Evolutionary conservation across 352 stramenopile species (phyloP).

Genomic region (Globisporangium abappressorium): DNA sequence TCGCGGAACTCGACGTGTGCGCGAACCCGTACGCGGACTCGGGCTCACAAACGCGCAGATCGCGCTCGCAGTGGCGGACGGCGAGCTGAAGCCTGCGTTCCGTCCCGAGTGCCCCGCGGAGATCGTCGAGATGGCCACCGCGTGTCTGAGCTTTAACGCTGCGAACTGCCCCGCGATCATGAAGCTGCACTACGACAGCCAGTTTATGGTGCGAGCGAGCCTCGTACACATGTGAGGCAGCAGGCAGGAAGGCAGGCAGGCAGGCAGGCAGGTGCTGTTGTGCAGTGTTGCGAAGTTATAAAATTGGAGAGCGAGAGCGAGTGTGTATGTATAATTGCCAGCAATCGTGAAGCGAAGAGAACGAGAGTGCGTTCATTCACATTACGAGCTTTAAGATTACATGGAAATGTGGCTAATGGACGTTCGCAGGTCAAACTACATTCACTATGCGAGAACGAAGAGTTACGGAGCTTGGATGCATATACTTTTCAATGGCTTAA

Average conservation of each 20-base stretch:
- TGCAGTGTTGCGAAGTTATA: not conserved
- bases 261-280: not conserved
- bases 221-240: conserved; percentile 1
- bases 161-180: conserved; percentile 49
- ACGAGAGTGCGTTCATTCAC: not conserved
- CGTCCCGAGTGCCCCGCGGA: conserved; percentile 41
- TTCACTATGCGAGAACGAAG: not conserved
- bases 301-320: not conserved
- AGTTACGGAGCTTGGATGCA: too few relatives aligned
- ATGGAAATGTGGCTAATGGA: too few relatives aligned
- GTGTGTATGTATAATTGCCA: not conserved
- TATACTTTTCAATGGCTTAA: too few relatives aligned
- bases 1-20: conserved; percentile 36
- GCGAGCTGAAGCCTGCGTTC: conserved; percentile 42
- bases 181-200: conserved; percentile 60
- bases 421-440: not conserved
- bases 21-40: conserved; percentile 18
- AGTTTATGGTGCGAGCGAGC: conserved; percentile 16
- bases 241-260: too few relatives aligned
- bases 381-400: too few relatives aligned
- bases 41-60: conserved; percentile 24
- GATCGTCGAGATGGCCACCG: conserved; percentile 42
- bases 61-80: conserved; percentile 44
- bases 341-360: not conserved
- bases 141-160: conserved; percentile 46